Percentiles rank a stretch among this genome's conserved stretches.
Conservation (phyloP, 345 rosid species). For the Arabidopsis thaliana region DNA sequence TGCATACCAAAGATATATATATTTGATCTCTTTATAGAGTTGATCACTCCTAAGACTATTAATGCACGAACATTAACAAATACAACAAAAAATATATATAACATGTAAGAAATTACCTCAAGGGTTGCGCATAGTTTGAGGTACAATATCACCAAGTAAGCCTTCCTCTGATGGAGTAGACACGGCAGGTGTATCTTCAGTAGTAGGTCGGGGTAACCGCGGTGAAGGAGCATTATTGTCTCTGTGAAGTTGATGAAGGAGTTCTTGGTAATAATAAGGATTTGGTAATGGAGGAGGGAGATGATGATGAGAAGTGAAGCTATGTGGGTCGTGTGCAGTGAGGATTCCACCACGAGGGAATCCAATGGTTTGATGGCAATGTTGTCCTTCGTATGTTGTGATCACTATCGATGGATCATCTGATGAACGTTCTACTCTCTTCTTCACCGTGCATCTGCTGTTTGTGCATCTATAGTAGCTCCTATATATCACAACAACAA, state of each 20-base stretch:
- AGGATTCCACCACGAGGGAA: constrained; percentile 75
- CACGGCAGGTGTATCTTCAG: constrained; percentile 26
- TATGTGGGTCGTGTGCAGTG: constrained; percentile 56
- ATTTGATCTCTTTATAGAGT: background rate
- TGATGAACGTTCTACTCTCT: constrained; percentile 92
- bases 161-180: constrained; percentile 61
- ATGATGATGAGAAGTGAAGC: constrained; percentile 48
- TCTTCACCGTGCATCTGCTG: constrained; percentile 90
- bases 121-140: constrained; percentile 69
- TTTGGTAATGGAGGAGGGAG: constrained; percentile 51
- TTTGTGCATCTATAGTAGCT: constrained; percentile 98
- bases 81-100: background rate
- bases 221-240: constrained; percentile 45
- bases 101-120: constrained; percentile 35
- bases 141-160: constrained; percentile 87
- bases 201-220: constrained; percentile 39
- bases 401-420: constrained; percentile 83
- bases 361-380: constrained; percentile 86
- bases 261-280: constrained; percentile 54
- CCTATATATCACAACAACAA: constrained; percentile 48
- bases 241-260: constrained; percentile 47
- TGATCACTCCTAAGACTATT: constrained; percentile 1
- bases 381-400: constrained; percentile 98
- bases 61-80: background rate
- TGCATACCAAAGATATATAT: background rate